Conservation (phyloP, 805 yeast genomes). For the Saccharomycopsis schoenii region DNA sequence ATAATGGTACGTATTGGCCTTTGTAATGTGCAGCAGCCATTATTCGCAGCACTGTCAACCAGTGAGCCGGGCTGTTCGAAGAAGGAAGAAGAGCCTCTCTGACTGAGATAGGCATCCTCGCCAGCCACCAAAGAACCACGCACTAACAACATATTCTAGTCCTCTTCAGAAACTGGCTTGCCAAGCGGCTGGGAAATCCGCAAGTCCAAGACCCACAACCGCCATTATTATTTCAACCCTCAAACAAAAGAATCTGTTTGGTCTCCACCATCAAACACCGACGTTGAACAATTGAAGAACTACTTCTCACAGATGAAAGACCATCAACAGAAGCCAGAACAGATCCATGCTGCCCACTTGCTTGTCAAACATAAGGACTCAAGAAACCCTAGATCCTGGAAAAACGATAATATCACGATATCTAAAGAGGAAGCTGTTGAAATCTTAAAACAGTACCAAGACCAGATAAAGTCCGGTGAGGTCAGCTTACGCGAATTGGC, state of each 20-base stretch:
- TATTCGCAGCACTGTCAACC: too few relatives aligned
- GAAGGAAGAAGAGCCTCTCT: too few relatives aligned
- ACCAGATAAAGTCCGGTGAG: conserved; percentile 53
- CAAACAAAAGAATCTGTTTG: conserved; percentile 68
- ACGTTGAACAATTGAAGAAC: conserved; percentile 43
- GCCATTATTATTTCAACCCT: conserved; percentile 75
- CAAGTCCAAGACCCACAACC: conserved; percentile 67
- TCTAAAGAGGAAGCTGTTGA: conserved; percentile 76
- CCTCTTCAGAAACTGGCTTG: conserved; percentile 48
- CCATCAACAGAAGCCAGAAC: conserved; percentile 25
- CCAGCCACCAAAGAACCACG: too few relatives aligned
- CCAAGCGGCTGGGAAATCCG: conserved; percentile 80
- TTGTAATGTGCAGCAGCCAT: too few relatives aligned
- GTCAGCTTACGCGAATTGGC: conserved; percentile 65
- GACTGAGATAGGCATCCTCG: too few relatives aligned
- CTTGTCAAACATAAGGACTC: conserved; percentile 75
- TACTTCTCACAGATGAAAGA: conserved; percentile 37
- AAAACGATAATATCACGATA: conserved; percentile 62
- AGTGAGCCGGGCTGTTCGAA: too few relatives aligned
- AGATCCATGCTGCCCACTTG: conserved; percentile 73
- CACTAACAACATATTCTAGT: not conserved
- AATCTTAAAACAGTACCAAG: conserved; percentile 46
- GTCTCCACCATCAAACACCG: conserved; percentile 86
- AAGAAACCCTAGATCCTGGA: conserved; percentile 91
- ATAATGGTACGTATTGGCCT: too few relatives aligned